These are phyloP conservation scores for Leccinum subgranulosum DNA, from an alignment of 768 basidiomycete species.

Conservation along the genomic window DNA sequence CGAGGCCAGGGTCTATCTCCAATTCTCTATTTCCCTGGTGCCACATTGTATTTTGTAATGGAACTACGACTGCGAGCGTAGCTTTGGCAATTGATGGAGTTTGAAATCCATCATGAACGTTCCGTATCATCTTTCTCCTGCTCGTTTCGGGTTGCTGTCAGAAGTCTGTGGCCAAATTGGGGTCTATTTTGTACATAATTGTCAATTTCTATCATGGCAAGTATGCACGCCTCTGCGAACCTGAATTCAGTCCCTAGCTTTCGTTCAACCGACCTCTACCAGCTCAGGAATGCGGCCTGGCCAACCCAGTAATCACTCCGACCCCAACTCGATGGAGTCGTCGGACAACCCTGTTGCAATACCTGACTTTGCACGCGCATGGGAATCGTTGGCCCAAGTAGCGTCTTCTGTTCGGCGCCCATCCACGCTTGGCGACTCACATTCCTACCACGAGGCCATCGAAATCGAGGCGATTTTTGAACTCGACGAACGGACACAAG, in stretches of 20 bases:
- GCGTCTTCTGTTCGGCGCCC: conserved; percentile 27
- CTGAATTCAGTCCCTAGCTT: neutral
- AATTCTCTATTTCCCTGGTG: too few relatives aligned
- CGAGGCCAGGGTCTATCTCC: too few relatives aligned
- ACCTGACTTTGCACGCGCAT: conserved; percentile 18
- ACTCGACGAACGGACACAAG: conserved; percentile 12
- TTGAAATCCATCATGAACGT: too few relatives aligned
- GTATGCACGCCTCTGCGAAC: neutral
- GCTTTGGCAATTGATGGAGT: too few relatives aligned
- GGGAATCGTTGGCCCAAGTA: conserved; percentile 15
- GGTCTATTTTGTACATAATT: neutral
- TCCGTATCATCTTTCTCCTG: too few relatives aligned
- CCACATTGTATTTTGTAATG: neutral
- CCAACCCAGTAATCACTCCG: neutral
- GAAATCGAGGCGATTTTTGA: conserved; percentile 27
- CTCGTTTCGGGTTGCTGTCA: neutral
- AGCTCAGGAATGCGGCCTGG: conserved; percentile 9
- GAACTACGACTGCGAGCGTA: neutral
- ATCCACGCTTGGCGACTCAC: conserved; percentile 11
- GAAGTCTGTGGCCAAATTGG: neutral
- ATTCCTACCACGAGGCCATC: conserved; percentile 19
- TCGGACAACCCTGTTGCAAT: neutral
- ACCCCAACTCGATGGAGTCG: neutral
- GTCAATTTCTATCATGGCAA: neutral
- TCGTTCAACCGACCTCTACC: neutral